A percentile compares a stretch with the other conserved stretches of the same genome.
These are phyloP conservation scores for Senna tora DNA, from an alignment of 306 rosid species.

Conservation along the genomic window DNA sequence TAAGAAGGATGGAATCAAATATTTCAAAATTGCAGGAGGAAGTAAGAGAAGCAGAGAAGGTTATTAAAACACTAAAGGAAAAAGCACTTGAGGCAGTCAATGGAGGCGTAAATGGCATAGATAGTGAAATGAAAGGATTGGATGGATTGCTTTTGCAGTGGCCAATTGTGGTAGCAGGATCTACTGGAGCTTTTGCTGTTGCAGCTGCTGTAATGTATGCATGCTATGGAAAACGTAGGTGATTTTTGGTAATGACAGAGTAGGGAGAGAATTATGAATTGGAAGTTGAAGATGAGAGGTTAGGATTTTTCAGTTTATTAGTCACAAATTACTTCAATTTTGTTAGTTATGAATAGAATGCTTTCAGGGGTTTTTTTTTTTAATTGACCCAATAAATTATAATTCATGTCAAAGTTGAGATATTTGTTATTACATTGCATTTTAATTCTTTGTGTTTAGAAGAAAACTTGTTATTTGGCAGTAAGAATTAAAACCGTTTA, in stretches of 20 bases:
- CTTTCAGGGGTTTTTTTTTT: conserved; percentile 31
- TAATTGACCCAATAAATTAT: conserved; percentile 36
- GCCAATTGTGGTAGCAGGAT: conserved; percentile 60
- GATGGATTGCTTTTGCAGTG: conserved; percentile 24
- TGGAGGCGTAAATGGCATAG: conserved; percentile 40
- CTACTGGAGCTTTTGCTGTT: conserved; percentile 52
- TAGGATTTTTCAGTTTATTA: conserved; percentile 35
- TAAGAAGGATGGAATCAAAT: conserved; percentile 46
- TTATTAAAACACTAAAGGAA: conserved; percentile 43
- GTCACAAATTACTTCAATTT: conserved; percentile 47
- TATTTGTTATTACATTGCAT: neutral
- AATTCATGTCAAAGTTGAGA: conserved; percentile 23
- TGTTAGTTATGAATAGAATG: conserved; percentile 38
- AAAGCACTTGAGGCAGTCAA: conserved; percentile 41
- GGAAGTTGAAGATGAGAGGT: conserved; percentile 39
- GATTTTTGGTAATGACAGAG: too few species aligned
- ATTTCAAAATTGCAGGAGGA: conserved; percentile 50
- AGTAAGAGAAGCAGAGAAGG: conserved; percentile 47
- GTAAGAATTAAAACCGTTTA: neutral
- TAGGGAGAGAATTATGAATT: too few species aligned
- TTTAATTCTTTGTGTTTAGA: too few species aligned
- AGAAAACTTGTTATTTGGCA: too few species aligned
- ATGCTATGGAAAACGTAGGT: conserved; percentile 53
- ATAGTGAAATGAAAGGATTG: conserved; percentile 34
- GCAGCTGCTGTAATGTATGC: conserved; percentile 42